Evolutionary conservation across 129 eudicot genomes (phyloP).

Genomic region (Cynara cardunculus): DNA sequence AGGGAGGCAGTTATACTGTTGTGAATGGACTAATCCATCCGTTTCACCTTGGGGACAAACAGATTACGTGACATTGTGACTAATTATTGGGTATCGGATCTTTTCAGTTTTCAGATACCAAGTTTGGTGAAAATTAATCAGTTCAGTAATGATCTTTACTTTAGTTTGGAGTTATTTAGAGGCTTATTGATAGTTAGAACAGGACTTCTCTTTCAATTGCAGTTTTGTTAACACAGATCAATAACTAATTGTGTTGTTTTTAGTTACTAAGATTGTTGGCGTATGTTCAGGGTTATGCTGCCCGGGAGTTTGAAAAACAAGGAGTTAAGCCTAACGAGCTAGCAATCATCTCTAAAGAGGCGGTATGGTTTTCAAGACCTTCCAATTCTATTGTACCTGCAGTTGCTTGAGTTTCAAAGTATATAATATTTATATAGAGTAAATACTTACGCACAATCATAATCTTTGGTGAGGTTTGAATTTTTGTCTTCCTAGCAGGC

Average conservation of each 20-base stretch:
- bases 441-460: not conserved
- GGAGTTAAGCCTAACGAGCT: conserved; percentile 77
- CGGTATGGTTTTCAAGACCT: conserved; percentile 35
- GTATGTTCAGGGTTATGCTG: conserved; percentile 73
- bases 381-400: not conserved
- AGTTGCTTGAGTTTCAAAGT: not conserved
- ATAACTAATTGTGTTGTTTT: not conserved
- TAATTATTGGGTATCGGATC: not conserved
- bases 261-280: not conserved
- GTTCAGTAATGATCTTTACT: not conserved
- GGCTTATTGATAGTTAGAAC: not conserved
- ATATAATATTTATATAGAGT: not conserved
- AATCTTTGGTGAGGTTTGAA: not conserved
- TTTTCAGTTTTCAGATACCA: not conserved
- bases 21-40: not conserved
- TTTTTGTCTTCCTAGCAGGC: not conserved
- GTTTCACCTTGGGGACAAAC: not conserved
- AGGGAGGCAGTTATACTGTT: not conserved
- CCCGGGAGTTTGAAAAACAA: conserved; percentile 74
- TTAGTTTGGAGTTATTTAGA: not conserved
- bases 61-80: not conserved
- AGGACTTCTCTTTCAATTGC: not conserved
- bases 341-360: conserved; percentile 81
- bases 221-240: not conserved
- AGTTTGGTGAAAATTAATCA: not conserved